Evolutionary conservation across 2,329 filamentous ascomycete genomes (phyloP).

Genomic region (Fusarium xyrophilum): DNA sequence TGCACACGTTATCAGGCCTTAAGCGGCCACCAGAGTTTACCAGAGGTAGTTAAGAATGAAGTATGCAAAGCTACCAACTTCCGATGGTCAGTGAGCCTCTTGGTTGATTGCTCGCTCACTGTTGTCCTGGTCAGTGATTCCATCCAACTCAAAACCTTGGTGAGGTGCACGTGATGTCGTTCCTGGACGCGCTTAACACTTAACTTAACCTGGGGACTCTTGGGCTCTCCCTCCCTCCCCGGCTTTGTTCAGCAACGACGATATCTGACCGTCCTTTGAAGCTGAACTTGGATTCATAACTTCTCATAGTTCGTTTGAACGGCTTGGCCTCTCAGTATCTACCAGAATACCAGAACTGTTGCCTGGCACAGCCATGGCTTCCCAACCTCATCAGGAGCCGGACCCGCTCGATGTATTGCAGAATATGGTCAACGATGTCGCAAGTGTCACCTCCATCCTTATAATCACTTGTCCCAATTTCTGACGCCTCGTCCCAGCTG

Average conservation of each 20-base stretch:
- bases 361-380: constrained; percentile 40
- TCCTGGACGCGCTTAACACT: background rate
- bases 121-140: constrained; percentile 1
- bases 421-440: constrained; percentile 61
- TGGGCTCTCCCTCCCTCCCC: background rate
- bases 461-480: background rate
- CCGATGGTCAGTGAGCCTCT: background rate
- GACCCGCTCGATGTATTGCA: constrained; percentile 58
- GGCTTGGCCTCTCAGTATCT: background rate
- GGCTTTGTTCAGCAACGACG: constrained; percentile 20
- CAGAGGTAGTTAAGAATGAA: background rate
- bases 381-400: constrained; percentile 42
- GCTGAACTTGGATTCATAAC: background rate
- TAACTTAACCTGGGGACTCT: constrained; percentile 1
- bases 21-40: background rate
- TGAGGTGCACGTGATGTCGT: constrained; percentile 32
- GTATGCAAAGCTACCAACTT: background rate
- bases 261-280: constrained; percentile 11
- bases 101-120: background rate
- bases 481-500: constrained; percentile 50
- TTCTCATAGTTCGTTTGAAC: background rate
- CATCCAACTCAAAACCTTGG: background rate
- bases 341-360: background rate
- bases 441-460: constrained; percentile 45
- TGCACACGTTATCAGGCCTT: background rate